Evolutionary conservation across 768 basidiomycete species (phyloP).

Genomic region (Tulasnella sp.): DNA sequence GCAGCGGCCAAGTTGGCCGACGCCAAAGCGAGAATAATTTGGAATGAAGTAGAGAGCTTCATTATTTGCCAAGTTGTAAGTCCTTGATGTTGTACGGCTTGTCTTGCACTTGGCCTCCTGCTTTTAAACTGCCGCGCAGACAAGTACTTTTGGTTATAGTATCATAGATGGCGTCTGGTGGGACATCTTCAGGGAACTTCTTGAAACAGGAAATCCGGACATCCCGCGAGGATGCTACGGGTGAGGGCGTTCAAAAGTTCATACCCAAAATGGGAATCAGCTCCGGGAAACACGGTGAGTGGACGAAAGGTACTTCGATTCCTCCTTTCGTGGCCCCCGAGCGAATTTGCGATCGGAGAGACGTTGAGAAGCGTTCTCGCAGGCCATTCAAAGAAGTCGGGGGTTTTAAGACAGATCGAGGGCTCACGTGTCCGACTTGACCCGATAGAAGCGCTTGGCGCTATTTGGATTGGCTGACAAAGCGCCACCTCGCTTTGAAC

Average conservation of each 20-base stretch:
- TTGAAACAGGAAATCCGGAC: neutral
- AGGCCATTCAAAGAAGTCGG: neutral
- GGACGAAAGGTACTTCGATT: neutral
- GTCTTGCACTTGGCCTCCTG: neutral
- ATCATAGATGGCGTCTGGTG: neutral
- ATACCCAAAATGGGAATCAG: neutral
- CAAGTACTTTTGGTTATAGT: neutral
- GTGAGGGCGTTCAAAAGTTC: neutral
- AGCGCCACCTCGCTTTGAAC: neutral
- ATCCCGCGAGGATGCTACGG: neutral
- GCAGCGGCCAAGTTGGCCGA: neutral
- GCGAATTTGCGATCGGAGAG: neutral
- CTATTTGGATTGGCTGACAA: neutral
- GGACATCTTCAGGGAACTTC: neutral
- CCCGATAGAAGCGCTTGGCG: neutral
- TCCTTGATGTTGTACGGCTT: neutral
- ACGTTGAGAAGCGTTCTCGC: neutral
- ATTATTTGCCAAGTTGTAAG: neutral
- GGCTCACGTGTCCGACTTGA: neutral
- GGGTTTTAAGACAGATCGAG: neutral
- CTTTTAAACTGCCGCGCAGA: neutral
- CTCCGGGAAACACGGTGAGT: neutral
- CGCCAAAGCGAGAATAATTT: neutral
- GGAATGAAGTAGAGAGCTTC: neutral
- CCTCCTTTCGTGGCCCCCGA: neutral